phyloP scores from a whole-genome alignment of 345 rosid species.

The Euphorbia tirucalli region DNA sequence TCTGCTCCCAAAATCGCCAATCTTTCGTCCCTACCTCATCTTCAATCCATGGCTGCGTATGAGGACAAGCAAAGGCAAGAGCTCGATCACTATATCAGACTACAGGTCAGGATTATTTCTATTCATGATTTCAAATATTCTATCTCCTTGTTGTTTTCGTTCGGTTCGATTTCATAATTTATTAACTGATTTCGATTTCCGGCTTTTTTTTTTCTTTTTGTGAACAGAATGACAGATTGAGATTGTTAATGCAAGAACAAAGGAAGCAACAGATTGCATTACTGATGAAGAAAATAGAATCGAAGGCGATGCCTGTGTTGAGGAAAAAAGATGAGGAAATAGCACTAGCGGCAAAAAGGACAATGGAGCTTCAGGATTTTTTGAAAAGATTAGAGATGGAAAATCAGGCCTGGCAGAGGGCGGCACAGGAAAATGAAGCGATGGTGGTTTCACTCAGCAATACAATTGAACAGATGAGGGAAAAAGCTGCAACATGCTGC shows the following conservation, averaged over 20 bases:
- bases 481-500: slow-evolving; percentile 35
- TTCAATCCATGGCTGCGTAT: slow-evolving; percentile 26
- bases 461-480: slow-evolving; percentile 44
- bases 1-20: slow-evolving; percentile 18
- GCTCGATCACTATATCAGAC: slow-evolving; percentile 51
- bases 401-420: slow-evolving; percentile 33
- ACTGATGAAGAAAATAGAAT: slow-evolving; percentile 29
- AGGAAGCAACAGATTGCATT: slow-evolving; percentile 24
- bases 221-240: slow-evolving; percentile 37
- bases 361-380: slow-evolving; percentile 31
- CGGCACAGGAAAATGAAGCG: slow-evolving; percentile 38
- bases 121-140: background rate
- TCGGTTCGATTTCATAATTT: background rate
- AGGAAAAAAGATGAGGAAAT: slow-evolving; percentile 38
- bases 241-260: slow-evolving; percentile 35
- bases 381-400: slow-evolving; percentile 34
- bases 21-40: slow-evolving; percentile 2
- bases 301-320: slow-evolving; percentile 27
- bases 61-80: slow-evolving; percentile 58
- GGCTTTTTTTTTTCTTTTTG: background rate
- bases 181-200: background rate
- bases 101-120: slow-evolving; percentile 46
- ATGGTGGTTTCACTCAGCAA: slow-evolving; percentile 31
- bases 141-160: background rate
- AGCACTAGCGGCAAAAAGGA: slow-evolving; percentile 22